Evolutionary conservation across 2,329 filamentous ascomycete species (phyloP).

Genomic region (Aureobasidium melanogenum): DNA sequence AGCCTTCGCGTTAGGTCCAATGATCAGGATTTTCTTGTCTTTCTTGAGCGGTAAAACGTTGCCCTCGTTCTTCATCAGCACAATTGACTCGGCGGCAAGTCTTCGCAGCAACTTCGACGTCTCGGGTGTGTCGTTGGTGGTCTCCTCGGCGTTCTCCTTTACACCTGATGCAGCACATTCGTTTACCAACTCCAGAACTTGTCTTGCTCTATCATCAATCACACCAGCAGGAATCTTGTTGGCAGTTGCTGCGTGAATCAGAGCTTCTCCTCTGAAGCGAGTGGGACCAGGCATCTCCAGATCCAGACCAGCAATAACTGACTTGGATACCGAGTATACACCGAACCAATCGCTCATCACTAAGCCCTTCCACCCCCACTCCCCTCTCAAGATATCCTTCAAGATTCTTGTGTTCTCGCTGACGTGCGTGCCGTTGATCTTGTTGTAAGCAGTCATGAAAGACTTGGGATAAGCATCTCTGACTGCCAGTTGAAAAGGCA

Average conservation of each 20-base stretch:
- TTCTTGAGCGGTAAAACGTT: conserved; percentile 56
- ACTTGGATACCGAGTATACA: conserved; percentile 58
- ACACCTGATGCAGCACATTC: conserved; percentile 19
- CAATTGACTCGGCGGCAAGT: conserved; percentile 21
- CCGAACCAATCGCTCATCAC: conserved; percentile 63
- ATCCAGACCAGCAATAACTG: conserved; percentile 67
- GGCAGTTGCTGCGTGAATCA: conserved; percentile 28
- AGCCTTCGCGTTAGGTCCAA: conserved; percentile 65
- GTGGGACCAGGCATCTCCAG: conserved; percentile 62
- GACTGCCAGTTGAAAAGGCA: conserved; percentile 65
- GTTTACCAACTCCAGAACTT: conserved; percentile 52
- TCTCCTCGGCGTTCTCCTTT: conserved; percentile 22
- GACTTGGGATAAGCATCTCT: conserved; percentile 59
- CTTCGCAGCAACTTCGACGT: conserved; percentile 23
- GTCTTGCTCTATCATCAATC: conserved; percentile 51
- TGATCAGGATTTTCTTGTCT: conserved; percentile 60
- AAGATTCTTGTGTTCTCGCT: conserved; percentile 58
- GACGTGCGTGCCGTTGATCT: conserved; percentile 62
- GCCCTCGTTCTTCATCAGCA: conserved; percentile 57
- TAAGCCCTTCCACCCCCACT: conserved; percentile 55
- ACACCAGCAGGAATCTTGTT: conserved; percentile 48
- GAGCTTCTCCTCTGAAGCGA: conserved; percentile 25
- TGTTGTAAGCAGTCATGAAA: conserved; percentile 68
- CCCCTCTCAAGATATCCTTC: conserved; percentile 58
- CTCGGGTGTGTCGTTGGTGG: conserved; percentile 23